Percentiles rank a stretch among this genome's conserved stretches.
These are phyloP conservation scores for Vachellia pachyceras DNA, from an alignment of 306 rosid species.

Conservation along the genomic window DNA sequence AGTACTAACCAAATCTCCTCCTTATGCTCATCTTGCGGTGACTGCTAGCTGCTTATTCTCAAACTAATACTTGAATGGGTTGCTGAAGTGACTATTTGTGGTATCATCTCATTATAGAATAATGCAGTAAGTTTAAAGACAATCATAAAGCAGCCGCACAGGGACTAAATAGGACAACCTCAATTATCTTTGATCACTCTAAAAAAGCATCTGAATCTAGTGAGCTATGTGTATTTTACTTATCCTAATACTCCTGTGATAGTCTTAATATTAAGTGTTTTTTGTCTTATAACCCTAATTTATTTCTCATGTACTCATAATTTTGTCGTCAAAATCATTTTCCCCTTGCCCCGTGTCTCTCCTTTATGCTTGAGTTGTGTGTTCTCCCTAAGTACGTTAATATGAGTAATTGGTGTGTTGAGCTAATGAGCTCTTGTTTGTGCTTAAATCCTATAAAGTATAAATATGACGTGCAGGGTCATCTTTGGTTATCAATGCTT, in stretches of 20 bases:
- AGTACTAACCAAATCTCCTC: constrained; percentile 16
- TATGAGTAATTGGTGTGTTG: constrained; percentile 11
- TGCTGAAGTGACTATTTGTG: constrained; percentile 23
- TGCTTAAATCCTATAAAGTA: constrained; percentile 38
- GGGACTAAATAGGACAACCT: constrained; percentile 30
- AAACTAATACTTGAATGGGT: constrained; percentile 27
- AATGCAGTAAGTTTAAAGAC: constrained; percentile 21
- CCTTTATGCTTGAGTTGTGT: constrained; percentile 1
- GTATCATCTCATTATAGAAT: constrained; percentile 25
- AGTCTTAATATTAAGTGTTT: not conserved
- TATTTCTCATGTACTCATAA: constrained; percentile 12
- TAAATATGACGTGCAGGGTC: constrained; percentile 61
- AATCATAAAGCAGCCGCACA: not conserved
- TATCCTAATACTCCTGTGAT: not conserved
- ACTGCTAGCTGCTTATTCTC: constrained; percentile 35
- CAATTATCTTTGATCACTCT: constrained; percentile 13
- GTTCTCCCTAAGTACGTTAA: constrained; percentile 23
- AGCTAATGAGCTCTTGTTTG: constrained; percentile 39
- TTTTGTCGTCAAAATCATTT: not conserved
- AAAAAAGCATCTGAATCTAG: constrained; percentile 13
- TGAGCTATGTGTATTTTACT: not conserved
- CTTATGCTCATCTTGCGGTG: constrained; percentile 27
- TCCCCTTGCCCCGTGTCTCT: not conserved
- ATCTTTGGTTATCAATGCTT: constrained; percentile 69
- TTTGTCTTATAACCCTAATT: constrained; percentile 9